Evolutionary conservation across 768 basidiomycete genomes (phyloP), one percentile per base, ranked within the genome.

Genomic region (Pleurotus sapidus): DNA sequence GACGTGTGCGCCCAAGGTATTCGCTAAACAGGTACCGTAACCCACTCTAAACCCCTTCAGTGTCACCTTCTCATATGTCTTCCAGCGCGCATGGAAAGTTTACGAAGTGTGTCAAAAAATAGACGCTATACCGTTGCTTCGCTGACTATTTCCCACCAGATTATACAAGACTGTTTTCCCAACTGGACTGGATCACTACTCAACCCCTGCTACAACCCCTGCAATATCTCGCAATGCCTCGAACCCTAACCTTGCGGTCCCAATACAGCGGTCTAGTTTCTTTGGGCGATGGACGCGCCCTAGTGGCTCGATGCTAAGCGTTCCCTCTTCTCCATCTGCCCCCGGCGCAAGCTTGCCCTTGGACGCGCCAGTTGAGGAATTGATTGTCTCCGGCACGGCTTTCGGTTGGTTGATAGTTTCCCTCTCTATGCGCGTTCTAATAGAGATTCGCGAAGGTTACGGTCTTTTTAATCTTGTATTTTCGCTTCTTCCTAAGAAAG

Each of bases 391-490:
- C 2, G 91, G 91, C 2, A 83, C 87, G 6, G 91, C 91, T 0
- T 93, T 91, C 63, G 91, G 86, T 87, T 57, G 51, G 76, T 70
- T 15, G 46, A 71, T 72, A 47, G 62, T 70, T 27, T 30, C n/a
- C 39, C 24, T 42, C 7, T 34, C 2, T 34, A 15, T 43, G 59
- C 17, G 43, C 46, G 38, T 55, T 2, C 43, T 54, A 25, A 42
- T 54, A 25, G 38, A 20, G 3, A 27, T 50, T 57, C 47, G 11
- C 30, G 30, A 56, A 74, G 79, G 82, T 0, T 86, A 74, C 63
- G 88, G 89, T 0, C 65, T 93, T 23, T 93, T 93, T 72, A 92
- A 92, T 65, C 78, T 93, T 47, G 85, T 91, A 8, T 84, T 93
- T 58, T 91, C 88, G 3, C 68, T 93, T 15, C 71, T 93, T 12